phyloP scores from a whole-genome alignment of 1,284 basidiomycete genomes.

The Wallemia ichthyophaga region DNA sequence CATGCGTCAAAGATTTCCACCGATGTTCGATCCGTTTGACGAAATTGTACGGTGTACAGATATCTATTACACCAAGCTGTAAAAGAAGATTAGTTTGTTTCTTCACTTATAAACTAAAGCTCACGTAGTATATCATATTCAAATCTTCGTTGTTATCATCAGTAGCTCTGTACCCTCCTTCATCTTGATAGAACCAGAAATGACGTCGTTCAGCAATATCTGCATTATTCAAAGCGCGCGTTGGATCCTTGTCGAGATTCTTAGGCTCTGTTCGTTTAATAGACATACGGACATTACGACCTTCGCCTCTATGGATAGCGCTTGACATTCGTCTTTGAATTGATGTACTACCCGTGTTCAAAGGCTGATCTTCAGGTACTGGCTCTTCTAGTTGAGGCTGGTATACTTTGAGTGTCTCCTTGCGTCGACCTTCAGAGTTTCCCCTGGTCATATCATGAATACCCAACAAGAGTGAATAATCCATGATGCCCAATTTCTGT shows the following conservation, averaged over 20 bases:
- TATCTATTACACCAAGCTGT: slow-evolving; percentile 59
- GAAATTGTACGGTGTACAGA: slow-evolving; percentile 56
- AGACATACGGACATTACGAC: slow-evolving; percentile 50
- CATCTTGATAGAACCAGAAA: slow-evolving; percentile 87
- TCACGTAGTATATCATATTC: slow-evolving; percentile 53
- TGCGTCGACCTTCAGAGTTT: slow-evolving; percentile 64
- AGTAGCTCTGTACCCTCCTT: slow-evolving; percentile 71
- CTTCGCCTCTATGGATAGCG: slow-evolving; percentile 31
- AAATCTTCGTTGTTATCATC: slow-evolving; percentile 45
- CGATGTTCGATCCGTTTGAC: slow-evolving; percentile 61
- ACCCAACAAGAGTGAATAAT: slow-evolving; percentile 78
- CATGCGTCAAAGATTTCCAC: slow-evolving; percentile 68
- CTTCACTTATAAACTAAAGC: slow-evolving; percentile 5
- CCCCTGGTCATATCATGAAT: slow-evolving; percentile 75
- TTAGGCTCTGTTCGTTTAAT: slow-evolving; percentile 59
- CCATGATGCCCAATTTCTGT: slow-evolving; percentile 65
- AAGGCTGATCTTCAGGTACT: slow-evolving; percentile 6
- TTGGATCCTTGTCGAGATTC: slow-evolving; percentile 26
- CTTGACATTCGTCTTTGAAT: slow-evolving; percentile 28
- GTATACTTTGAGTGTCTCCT: slow-evolving; percentile 69
- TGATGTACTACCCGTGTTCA: slow-evolving; percentile 11
- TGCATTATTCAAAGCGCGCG: slow-evolving; percentile 32
- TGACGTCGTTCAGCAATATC: slow-evolving; percentile 41
- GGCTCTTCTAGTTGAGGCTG: slow-evolving; percentile 38
- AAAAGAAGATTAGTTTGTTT: neutral